Conservation (phyloP, 768 basidiomycete genomes). For the Lyophyllum decastes region DNA sequence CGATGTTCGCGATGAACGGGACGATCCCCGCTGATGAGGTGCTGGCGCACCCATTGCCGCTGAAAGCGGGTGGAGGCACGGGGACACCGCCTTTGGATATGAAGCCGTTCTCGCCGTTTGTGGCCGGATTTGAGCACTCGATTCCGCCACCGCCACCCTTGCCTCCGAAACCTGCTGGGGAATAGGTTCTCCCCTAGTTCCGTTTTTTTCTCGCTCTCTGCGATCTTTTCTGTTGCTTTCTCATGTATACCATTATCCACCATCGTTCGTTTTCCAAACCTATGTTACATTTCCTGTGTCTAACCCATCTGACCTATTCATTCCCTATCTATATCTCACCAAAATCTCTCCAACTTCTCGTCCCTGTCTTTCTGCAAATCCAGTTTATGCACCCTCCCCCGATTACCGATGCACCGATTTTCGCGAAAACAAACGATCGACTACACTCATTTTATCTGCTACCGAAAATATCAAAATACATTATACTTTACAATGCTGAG, state of each 20-base stretch:
- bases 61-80: neutral
- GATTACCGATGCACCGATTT: neutral
- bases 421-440: neutral
- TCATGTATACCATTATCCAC: neutral
- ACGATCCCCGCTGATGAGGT: conserved; percentile 23
- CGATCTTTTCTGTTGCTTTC: neutral
- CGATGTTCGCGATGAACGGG: conserved; percentile 37
- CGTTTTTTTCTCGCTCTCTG: neutral
- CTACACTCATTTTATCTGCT: conserved; percentile 4
- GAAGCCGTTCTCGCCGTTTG: conserved; percentile 52
- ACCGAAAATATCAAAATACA: conserved; percentile 1
- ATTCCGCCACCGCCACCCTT: conserved; percentile 34
- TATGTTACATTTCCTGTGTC: neutral
- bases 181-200: conserved; percentile 3
- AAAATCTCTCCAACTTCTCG: neutral
- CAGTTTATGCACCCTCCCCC: neutral
- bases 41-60: conserved; percentile 16
- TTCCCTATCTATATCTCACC: neutral
- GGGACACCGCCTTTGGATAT: conserved; percentile 30
- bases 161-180: conserved; percentile 32
- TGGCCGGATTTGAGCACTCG: conserved; percentile 33
- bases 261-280: neutral
- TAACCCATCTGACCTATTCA: neutral
- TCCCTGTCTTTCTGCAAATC: neutral
- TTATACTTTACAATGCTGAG: conserved; percentile 19